phyloP scores from a whole-genome alignment of 805 yeast species.

The Pichia exigua region DNA sequence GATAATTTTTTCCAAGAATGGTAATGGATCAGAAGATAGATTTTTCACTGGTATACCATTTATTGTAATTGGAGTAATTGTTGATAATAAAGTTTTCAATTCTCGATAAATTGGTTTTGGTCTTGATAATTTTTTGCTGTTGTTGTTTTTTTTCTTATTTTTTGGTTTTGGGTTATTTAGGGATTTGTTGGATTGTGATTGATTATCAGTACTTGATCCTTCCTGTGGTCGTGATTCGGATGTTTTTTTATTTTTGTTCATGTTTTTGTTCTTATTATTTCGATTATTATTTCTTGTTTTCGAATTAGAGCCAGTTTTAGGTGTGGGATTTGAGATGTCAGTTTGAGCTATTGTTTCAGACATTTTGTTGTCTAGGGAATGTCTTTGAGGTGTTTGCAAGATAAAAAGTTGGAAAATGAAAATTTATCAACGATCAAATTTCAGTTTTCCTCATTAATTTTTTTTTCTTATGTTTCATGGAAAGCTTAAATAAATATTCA shows the following conservation, averaged over 20 bases:
- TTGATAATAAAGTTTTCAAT: conserved; percentile 15
- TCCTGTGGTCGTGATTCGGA: not conserved
- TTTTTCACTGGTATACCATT: conserved; percentile 23
- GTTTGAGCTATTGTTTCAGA: not conserved
- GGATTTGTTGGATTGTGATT: not conserved
- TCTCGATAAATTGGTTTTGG: conserved; percentile 17
- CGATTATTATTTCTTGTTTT: not conserved
- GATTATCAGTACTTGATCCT: not conserved
- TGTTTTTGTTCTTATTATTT: conserved; percentile 1
- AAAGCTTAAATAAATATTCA: too few species aligned
- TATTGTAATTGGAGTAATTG: conserved; percentile 17
- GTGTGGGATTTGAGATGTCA: not conserved
- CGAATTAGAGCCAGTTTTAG: not conserved
- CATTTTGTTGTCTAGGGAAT: not conserved
- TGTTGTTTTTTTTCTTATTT: not conserved
- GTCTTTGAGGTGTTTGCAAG: not conserved
- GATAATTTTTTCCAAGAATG: conserved; percentile 13
- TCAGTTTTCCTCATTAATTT: not conserved
- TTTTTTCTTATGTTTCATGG: too few species aligned
- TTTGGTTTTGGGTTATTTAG: not conserved
- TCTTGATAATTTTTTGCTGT: not conserved
- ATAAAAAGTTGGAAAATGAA: not conserved
- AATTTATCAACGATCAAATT: not conserved
- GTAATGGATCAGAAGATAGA: conserved; percentile 15
- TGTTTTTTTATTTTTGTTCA: not conserved